These are phyloP conservation scores for Pulveroboletus sp. DNA, from an alignment of 768 basidiomycete genomes.

Conservation along the genomic window DNA sequence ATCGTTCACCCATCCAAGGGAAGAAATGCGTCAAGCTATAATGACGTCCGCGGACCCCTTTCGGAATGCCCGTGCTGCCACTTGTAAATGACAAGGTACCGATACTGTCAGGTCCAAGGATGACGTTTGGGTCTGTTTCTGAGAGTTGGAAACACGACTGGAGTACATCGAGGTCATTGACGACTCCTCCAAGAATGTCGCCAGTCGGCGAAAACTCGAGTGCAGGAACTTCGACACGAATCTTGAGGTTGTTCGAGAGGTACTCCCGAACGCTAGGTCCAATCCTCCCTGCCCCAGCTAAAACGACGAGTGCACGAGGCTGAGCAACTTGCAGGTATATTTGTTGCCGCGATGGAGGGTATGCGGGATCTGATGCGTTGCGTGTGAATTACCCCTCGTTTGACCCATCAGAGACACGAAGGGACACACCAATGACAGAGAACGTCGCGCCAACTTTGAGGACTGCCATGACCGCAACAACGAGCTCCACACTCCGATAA, in stretches of 20 bases:
- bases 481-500: conserved; percentile 92
- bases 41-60: conserved; percentile 95
- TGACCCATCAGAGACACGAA: not conserved
- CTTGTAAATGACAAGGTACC: conserved; percentile 96
- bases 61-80: conserved; percentile 96
- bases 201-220: conserved; percentile 71
- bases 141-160: conserved; percentile 49
- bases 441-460: conserved; percentile 96
- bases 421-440: conserved; percentile 83
- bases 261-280: conserved; percentile 81
- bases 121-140: conserved; percentile 73
- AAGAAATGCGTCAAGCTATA: conserved; percentile 98
- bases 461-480: conserved; percentile 95
- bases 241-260: conserved; percentile 70
- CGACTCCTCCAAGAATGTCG: conserved; percentile 60
- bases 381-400: conserved; percentile 1
- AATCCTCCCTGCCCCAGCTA: conserved; percentile 86
- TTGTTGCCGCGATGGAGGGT: conserved; percentile 89
- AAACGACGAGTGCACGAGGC: conserved; percentile 86
- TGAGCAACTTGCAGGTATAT: conserved; percentile 92
- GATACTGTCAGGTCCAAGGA: conserved; percentile 91
- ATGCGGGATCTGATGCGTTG: conserved; percentile 77
- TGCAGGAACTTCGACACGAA: conserved; percentile 89
- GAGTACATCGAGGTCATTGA: conserved; percentile 58
- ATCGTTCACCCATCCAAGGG: conserved; percentile 96